Percentiles rank a stretch among this genome's conserved stretches.
phyloP scores from a whole-genome alignment of 257 asterid genomes.

The Solanum phureja region DNA sequence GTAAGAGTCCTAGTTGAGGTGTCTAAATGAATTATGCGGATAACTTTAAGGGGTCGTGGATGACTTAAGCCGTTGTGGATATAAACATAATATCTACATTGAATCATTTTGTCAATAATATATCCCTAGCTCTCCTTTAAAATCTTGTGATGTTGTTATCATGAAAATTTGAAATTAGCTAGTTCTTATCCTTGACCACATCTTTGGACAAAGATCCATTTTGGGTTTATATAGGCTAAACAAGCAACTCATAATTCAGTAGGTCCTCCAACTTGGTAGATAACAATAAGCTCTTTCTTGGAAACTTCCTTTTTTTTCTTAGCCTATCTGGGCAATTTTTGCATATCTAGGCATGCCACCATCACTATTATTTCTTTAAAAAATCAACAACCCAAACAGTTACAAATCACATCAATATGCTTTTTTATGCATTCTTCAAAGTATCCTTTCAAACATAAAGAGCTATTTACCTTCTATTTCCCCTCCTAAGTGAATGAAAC shows the following conservation, averaged over 20 bases:
- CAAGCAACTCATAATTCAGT: not conserved
- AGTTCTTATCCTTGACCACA: not conserved
- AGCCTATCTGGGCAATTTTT: not conserved
- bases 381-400: not conserved
- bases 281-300: not conserved
- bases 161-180: not conserved
- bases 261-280: not conserved
- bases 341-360: not conserved
- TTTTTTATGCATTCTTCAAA: not conserved
- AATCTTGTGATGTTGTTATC: not conserved
- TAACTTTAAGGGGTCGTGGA: too few species aligned
- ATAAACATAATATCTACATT: not conserved
- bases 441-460: not conserved
- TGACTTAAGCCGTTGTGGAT: too few species aligned
- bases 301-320: not conserved
- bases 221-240: not conserved
- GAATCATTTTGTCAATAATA: not conserved
- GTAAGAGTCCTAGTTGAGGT: too few species aligned
- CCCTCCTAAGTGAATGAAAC: not conserved
- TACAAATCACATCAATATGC: not conserved
- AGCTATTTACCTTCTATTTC: not conserved
- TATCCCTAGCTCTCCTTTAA: not conserved
- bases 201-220: not conserved
- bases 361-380: not conserved
- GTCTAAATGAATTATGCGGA: too few species aligned